Evolutionary conservation across 2,329 filamentous ascomycete genomes (phyloP), one percentile per base, ranked within the genome.

Genomic region (Penicillium palitans): DNA sequence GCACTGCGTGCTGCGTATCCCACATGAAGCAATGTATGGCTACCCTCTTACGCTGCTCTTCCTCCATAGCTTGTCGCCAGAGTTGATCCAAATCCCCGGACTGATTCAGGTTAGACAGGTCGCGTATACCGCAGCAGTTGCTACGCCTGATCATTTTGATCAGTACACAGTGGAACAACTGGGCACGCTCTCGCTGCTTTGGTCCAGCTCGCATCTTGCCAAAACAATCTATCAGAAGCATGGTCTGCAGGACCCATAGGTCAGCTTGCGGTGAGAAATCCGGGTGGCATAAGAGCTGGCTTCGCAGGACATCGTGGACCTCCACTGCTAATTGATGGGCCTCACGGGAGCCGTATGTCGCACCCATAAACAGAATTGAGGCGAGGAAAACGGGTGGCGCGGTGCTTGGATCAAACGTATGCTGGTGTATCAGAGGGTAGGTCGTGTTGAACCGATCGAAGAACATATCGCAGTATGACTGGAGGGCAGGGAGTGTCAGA

Each of bases 1-100:
- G 75, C 0, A 87, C 83, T 0, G 85, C 84, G 59, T 87, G 84
- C 55, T 87, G 84, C 0, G 84, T 86, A 62, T 87, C 85, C 85
- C 85, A 87, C 76, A 87, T 83, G 67, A 88, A 88, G 66, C 84
- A 87, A 6, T 86, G 74, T 40, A 87, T 78, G 0, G 84, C 83
- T 0, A 85, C 72, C 74, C 84, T 79, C 70, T 86, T 86, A 57
- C 83, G 83, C 60, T 85, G 82, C 65, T 87, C 84, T 1, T 78
- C 75, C 45, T 83, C 78, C 3, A 81, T 80, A 74, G 83, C 84
- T n/a, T 70, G 72, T 44, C 72, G 74, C 84, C 84, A 87, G 2
- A 78, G 69, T 10, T 72, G 66, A 3, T 83, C 76, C 0, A 82
- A 67, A 44, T 79, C 73, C 8, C 74, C 74, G 0, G 70, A 70